phyloP scores from a whole-genome alignment of 1,139 yeast genomes.

The Geotrichum reessii region DNA sequence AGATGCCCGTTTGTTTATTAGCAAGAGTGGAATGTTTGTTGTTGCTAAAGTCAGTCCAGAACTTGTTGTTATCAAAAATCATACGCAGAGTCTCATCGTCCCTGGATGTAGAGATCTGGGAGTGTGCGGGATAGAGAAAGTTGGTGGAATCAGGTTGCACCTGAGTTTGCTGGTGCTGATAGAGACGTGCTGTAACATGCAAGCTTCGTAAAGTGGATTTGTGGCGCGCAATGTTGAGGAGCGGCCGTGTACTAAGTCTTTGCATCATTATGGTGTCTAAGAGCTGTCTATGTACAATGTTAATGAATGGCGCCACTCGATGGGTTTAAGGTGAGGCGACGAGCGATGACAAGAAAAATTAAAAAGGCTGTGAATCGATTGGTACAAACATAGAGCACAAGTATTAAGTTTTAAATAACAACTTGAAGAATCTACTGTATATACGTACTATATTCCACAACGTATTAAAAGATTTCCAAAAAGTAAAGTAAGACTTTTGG shows the following conservation, averaged over 20 bases:
- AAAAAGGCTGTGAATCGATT: background rate
- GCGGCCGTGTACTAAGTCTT: background rate
- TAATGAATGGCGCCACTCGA: background rate
- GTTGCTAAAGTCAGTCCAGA: conserved; percentile 11
- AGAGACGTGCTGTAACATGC: background rate
- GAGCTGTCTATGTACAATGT: background rate
- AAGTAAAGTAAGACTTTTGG: too few relatives aligned
- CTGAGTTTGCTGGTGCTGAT: conserved; percentile 2
- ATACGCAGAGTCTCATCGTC: conserved; percentile 15
- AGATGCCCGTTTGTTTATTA: conserved; percentile 51
- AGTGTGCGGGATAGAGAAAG: background rate
- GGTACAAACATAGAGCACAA: background rate
- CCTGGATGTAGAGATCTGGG: background rate
- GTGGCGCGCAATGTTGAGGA: background rate
- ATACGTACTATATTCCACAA: background rate
- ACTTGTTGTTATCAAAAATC: conserved; percentile 17
- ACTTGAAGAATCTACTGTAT: background rate
- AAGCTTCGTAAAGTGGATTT: background rate
- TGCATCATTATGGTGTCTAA: background rate
- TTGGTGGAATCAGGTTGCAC: background rate
- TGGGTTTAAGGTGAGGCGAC: background rate
- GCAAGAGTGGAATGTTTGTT: background rate
- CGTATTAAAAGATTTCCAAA: too few relatives aligned
- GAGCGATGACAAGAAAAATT: background rate
- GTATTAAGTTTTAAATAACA: background rate